phyloP scores from a whole-genome alignment of 2,329 filamentous ascomycete species.

The Escovopsis sp. region DNA sequence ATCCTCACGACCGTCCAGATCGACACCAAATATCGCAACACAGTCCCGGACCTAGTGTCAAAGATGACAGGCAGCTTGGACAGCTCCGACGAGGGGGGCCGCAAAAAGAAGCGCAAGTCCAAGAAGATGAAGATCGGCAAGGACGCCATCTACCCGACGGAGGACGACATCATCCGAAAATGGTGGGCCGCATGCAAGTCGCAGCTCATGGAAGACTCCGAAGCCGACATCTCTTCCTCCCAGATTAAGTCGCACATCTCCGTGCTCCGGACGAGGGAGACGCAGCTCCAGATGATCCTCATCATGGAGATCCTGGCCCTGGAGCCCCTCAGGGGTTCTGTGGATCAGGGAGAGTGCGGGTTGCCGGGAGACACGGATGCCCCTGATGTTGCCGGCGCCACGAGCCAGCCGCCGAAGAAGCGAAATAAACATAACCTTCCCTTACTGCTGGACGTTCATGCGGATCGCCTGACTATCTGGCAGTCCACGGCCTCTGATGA shows the following conservation, averaged over 20 bases:
- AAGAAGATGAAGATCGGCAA: slow-evolving; percentile 54
- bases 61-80: slow-evolving; percentile 40
- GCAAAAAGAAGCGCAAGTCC: slow-evolving; percentile 33
- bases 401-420: slow-evolving; percentile 31
- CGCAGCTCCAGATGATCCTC: slow-evolving; percentile 65
- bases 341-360: slow-evolving; percentile 28
- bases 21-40: slow-evolving; percentile 68
- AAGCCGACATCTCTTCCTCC: slow-evolving; percentile 30
- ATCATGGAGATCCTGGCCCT: slow-evolving; percentile 63
- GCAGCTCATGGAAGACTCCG: slow-evolving; percentile 32
- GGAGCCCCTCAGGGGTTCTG: slow-evolving; percentile 34
- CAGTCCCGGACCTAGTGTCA: slow-evolving; percentile 44
- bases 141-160: slow-evolving; percentile 50
- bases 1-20: slow-evolving; percentile 51
- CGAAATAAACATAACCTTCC: slow-evolving; percentile 47
- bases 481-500: slow-evolving; percentile 56
- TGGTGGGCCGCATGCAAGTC: slow-evolving; percentile 56
- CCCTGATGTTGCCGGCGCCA: slow-evolving; percentile 12
- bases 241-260: slow-evolving; percentile 48
- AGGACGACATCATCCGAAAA: slow-evolving; percentile 46
- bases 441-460: slow-evolving; percentile 53
- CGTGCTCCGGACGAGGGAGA: slow-evolving; percentile 57
- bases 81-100: slow-evolving; percentile 35
- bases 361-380: slow-evolving; percentile 22
- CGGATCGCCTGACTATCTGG: slow-evolving; percentile 72